Evolutionary conservation across 2,329 filamentous ascomycete genomes (phyloP), one percentile per base, ranked within the genome.

Genomic region (Cladosporium colombiae): DNA sequence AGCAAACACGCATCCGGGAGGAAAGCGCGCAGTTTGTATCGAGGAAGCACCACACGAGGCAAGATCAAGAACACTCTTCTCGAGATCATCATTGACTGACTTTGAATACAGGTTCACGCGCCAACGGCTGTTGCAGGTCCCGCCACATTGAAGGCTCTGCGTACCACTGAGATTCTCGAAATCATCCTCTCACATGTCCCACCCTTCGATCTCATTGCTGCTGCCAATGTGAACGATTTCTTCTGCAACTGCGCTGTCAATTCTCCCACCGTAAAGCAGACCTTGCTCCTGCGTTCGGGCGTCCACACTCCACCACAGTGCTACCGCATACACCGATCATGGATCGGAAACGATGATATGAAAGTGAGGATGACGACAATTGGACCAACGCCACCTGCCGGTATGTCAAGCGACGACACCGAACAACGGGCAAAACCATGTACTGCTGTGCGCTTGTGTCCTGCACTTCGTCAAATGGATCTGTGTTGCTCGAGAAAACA

Each of bases 161-260:
- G 27, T 53, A 70, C 64, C 35, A 50, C 59, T 16, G 69, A 71
- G 66, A 73, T 78, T 27, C 74, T 78, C 16, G 75, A 75, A 31
- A 18, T 27, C 14, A 69, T 71, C 52, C 55, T 70, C 8, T 33
- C 68, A 6, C 29, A 64, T 10, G 56, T 70, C 8, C 56, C 66
- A 1, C 62, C 55, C 27, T 29, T 35, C 8, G 61, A 67, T 14
- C 49, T 64, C 31, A 63, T 52, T 29, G 49, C 49, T 25, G 27
- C 27, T 29, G 5, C 49, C 27, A 29, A n/a, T 18, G 23, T 52
- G 13, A 52, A 52, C 18, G 23, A 25, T 3, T 27, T 52, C 8
- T 52, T 52, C 49, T 16, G 18, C 27, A 29, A 52, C 27, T 52
- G 49, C 25, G 49, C 27, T n/a, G 23, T 25, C 27, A 52, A 25